Base-by-base conservation (phyloP, 805 yeast species). In the Isabelozyma heimii region DNA sequence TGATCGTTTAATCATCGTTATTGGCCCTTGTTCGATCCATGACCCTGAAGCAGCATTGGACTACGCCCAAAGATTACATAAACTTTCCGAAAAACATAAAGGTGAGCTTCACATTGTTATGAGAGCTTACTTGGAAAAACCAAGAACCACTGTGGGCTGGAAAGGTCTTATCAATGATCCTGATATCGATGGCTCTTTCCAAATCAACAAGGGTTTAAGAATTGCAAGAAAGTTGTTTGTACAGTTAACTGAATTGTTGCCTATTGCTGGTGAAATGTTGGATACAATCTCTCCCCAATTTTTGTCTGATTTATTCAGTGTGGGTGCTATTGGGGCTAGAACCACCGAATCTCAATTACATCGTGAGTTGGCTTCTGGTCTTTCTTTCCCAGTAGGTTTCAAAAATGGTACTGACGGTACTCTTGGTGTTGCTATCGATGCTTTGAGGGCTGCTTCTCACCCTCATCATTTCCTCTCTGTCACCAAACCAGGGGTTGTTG, bases 71-170 rank as follows among this genome's bases (percentile, higher is more conserved):
- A 75, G 83, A 60, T 79, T 92, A 49, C 70, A 80, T 41, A 75
- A 74, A 47, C 65, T 85, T 37, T 72, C 87, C 40, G 82, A 82
- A 48, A 77, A 83, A 62, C 75, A 87, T 54, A 77, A 85, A 55
- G 83, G 81, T 43, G 97, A 92, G 58, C 77, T 94, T 51, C 81
- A 84, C 49, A 85, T 94, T 50, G 85, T 94, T 53, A 94, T 94
- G 99, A 85, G 99, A 74, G 98, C 98, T 3, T 94, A 94, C 76
- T 79, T 94, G 62, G 99, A 92, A 70, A 92, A 92, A 73, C 99
- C 99, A 60, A 84, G 99, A 73, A 92, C 99, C 45, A 92, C 98
- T 27, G 98, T 94, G 42, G 99, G 99, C 51, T 92, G 99, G 99
- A 92, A 92, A 74, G 99, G 99, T 58, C 79, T 92, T 57, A 94